Evolutionary conservation across 2,329 filamentous ascomycete genomes (phyloP), one percentile per base, ranked within the genome.

Genomic region (Colletotrichum paranaense): DNA sequence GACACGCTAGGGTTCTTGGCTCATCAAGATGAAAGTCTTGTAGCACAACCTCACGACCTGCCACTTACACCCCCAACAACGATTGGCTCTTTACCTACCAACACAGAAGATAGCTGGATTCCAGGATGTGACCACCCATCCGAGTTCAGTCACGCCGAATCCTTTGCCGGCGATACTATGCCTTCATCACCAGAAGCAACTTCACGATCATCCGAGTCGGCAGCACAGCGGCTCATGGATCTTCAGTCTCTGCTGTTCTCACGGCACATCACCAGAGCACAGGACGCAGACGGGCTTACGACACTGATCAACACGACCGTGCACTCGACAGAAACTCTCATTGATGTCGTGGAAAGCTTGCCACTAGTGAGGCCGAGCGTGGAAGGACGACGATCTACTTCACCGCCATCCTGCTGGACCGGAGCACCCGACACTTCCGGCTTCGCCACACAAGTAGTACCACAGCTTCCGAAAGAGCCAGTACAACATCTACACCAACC

Each of bases 261-360:
- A 7, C 38, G 67, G 19, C 55, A 57, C 28, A 22, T 55, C 19
- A 26, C 55, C 26, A 66, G 26, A 12, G 5, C 60, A 1, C 71
- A 73, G 16, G 67, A 57, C 2, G n/a, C 49, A 7, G 67, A 73
- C 49, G 67, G 57, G 7, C 22, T 69, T 2, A 56, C 67, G 3
- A 24, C 62, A 9, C 38, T 71, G 38, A 62, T 73, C 35, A 73
- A 66, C 55, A 66, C 49, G 0, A 57, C 62, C 19, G 71, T 73
- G 11, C 67, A 71, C 35, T 70, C 71, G 3, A 71, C 67, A 3
- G 71, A 73, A 49, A 71, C 60, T 7, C 55, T 73, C 19, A 73
- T 73, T 12, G 71, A 73, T 4, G 63, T 73, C 22, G 49, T 66
- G 5, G 60, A 73, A 22, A 58, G 60, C 49, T 19, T 73, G 5